Conservation (phyloP, 108 stramenopile species). For the Fistulifera pelliculosa region DNA sequence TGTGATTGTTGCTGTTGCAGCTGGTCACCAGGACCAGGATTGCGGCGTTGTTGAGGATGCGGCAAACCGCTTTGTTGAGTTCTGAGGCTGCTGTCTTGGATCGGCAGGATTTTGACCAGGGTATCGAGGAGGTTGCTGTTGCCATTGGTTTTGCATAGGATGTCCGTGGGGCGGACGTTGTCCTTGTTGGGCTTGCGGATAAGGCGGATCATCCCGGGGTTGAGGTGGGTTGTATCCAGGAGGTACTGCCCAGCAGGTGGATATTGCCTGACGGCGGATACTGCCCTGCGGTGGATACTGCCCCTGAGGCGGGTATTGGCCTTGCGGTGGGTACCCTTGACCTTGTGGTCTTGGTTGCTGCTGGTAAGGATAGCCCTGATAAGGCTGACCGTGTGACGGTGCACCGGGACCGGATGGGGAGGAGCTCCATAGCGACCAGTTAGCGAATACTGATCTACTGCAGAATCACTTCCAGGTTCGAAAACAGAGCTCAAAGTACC, state of each 20-base stretch:
- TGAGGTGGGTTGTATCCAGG: conserved; percentile 9
- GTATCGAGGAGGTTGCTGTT: neutral
- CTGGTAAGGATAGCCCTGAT: conserved; percentile 2
- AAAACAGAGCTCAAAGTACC: conserved; percentile 35
- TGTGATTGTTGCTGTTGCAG: conserved; percentile 2
- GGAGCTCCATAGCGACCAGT: conserved; percentile 2
- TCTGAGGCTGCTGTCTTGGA: neutral
- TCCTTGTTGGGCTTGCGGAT: conserved; percentile 1
- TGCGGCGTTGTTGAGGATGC: conserved; percentile 2
- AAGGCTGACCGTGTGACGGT: neutral
- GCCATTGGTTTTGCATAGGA: neutral
- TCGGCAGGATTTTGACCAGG: neutral
- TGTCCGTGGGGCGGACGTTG: neutral
- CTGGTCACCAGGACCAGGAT: conserved; percentile 1
- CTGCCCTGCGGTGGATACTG: too few relatives aligned
- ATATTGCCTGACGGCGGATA: too few relatives aligned
- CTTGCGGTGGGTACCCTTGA: conserved; percentile 4
- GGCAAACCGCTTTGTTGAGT: neutral
- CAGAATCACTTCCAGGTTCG: conserved; percentile 14
- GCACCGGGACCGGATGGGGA: neutral
- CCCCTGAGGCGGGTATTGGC: neutral
- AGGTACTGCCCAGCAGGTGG: neutral
- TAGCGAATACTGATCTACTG: conserved; percentile 6
- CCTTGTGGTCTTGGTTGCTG: conserved; percentile 3
- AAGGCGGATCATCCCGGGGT: neutral